Evolutionary conservation across 495 filamentous ascomycete genomes (phyloP).

Genomic region (Neurospora intermedia): DNA sequence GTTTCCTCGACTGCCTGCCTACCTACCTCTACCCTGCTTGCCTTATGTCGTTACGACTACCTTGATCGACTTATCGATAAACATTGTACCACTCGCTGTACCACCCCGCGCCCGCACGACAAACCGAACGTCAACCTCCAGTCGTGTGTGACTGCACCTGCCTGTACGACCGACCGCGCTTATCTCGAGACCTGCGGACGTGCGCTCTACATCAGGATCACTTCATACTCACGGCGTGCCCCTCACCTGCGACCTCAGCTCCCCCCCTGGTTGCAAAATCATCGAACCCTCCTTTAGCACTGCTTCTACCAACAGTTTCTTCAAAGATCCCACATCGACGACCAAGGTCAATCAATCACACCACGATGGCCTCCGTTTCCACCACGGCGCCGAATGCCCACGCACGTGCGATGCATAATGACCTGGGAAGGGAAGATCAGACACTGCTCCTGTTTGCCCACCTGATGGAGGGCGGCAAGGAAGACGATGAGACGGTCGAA

Average conservation of each 20-base stretch:
- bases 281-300: neutral
- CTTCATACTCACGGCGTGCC: neutral
- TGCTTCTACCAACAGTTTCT: neutral
- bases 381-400: neutral
- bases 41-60: neutral
- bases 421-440: conserved; percentile 28
- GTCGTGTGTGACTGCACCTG: neutral
- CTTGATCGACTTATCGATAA: neutral
- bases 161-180: neutral
- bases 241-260: neutral
- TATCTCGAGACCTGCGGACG: neutral
- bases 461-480: conserved; percentile 46
- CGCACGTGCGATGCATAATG: neutral
- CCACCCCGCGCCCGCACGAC: neutral
- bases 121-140: neutral
- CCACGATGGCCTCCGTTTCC: neutral
- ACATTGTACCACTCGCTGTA: neutral
- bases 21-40: neutral
- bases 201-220: neutral
- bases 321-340: neutral
- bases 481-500: conserved; percentile 41
- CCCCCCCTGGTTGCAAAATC: neutral
- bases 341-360: neutral
- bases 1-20: neutral
- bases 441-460: conserved; percentile 40